phyloP scores from a whole-genome alignment of 2,329 filamentous ascomycete genomes.

The Fusarium neocosmosporiellum region DNA sequence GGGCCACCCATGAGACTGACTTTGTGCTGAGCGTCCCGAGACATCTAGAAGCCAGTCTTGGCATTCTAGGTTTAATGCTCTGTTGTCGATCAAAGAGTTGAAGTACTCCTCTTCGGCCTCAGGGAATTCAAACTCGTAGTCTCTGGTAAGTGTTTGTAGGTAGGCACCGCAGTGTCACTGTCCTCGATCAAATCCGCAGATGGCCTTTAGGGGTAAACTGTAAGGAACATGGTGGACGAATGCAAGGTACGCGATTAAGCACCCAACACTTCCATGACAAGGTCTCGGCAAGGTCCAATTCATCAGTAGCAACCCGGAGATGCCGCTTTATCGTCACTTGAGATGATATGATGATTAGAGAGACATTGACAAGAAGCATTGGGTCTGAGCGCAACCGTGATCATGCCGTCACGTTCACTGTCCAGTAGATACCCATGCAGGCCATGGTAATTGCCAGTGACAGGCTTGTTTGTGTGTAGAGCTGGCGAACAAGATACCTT shows the following conservation, averaged over 20 bases:
- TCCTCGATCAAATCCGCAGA: background rate
- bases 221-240: background rate
- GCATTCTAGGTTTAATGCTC: background rate
- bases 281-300: background rate
- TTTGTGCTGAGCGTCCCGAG: slow-evolving; percentile 7
- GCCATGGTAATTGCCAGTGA: background rate
- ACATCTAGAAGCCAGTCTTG: slow-evolving; percentile 6
- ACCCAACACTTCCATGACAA: background rate
- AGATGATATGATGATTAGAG: background rate
- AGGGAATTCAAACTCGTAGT: background rate
- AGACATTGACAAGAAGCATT: background rate
- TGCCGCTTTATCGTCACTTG: background rate
- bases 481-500: background rate
- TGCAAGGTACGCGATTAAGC: background rate
- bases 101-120: background rate
- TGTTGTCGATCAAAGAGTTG: background rate
- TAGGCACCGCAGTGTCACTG: background rate
- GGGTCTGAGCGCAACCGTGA: background rate
- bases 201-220: background rate
- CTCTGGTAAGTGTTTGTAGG: background rate
- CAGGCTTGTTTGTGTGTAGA: background rate
- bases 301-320: background rate
- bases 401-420: background rate
- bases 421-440: background rate
- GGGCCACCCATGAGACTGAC: background rate